Evolutionary conservation across 345 rosid species (phyloP).

Genomic region (Rhodamnia rubescens): DNA sequence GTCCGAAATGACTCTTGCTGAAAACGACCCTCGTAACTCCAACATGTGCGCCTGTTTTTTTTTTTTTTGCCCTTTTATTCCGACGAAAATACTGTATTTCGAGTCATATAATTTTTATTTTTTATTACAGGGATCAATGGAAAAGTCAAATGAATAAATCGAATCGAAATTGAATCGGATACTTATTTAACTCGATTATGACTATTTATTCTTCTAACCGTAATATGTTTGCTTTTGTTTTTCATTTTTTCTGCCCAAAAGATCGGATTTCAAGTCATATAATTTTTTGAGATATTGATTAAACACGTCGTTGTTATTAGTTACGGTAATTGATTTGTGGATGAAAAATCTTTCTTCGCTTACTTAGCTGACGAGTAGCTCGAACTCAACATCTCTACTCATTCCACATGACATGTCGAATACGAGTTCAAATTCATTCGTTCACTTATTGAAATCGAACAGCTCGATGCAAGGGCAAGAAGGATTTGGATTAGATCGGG

Average conservation of each 20-base stretch:
- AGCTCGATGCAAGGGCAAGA: rapidly evolving
- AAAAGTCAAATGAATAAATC: too few relatives aligned
- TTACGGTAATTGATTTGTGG: too few relatives aligned
- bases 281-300: not conserved
- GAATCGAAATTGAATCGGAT: too few relatives aligned
- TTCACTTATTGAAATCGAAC: not conserved
- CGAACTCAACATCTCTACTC: too few relatives aligned
- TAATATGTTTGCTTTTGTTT: too few relatives aligned
- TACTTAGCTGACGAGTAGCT: too few relatives aligned
- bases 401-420: not conserved
- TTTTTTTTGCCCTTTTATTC: not conserved
- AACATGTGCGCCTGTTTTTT: too few relatives aligned
- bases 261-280: not conserved
- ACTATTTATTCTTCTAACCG: too few relatives aligned
- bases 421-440: rapidly evolving
- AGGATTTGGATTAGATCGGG: not conserved
- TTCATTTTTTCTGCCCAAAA: not conserved
- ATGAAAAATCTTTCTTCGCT: too few relatives aligned
- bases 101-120: too few relatives aligned
- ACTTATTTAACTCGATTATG: too few relatives aligned
- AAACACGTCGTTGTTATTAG: not conserved
- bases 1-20: not conserved
- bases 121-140: not conserved
- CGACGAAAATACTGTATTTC: not conserved
- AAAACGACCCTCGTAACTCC: not conserved